Evolutionary conservation across 441 rosid species (phyloP), one percentile per base, ranked within the genome.

Genomic region (Brassica hybrid): DNA sequence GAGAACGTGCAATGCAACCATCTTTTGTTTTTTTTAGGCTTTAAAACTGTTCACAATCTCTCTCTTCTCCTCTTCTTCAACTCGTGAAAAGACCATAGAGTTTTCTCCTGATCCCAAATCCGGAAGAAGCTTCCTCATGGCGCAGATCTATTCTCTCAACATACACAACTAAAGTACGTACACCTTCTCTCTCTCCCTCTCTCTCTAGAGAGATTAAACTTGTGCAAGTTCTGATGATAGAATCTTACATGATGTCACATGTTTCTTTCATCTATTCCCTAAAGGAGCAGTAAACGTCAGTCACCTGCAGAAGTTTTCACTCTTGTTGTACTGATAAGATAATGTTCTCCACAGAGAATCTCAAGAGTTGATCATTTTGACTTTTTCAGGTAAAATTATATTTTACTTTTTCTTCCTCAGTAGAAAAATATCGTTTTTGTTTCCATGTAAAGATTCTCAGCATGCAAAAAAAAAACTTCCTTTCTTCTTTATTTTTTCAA

Each of bases 1-100:
- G 81, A 77, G 84, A 73, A 80, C 83, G 83, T 75, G 83, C 80
- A 75, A 75, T 75, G 69, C 69, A 80, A 57, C 83, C 76, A 69
- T 70, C n/a, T 70, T 65, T 65, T 48, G 54, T 79, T 9, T 74
- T 61, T 63, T 43, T 41, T 45, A 0, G 16, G 16, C 48, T 73
- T 79, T 62, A 74, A 63, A 68, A 63, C 78, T 68, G 58, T 52
- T 52, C 21, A 52, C 58, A 52, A 23, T 52, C 58, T 52, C 58
- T 52, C 58, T 52, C 58, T 52, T 2, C 56, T 45, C 14, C 58
- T 68, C 38, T 67, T 56, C 71, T 36, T 67, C 71, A 61, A 60
- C 75, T 74, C 79, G 79, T 69, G 81, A 48, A 73, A 76, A 61
- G 74, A 61, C 78, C 66, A 73, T 38, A 68, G 73, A 52, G 63